Base-by-base conservation (phyloP, 2,329 filamentous ascomycete species). In the Apiospora marii region DNA sequence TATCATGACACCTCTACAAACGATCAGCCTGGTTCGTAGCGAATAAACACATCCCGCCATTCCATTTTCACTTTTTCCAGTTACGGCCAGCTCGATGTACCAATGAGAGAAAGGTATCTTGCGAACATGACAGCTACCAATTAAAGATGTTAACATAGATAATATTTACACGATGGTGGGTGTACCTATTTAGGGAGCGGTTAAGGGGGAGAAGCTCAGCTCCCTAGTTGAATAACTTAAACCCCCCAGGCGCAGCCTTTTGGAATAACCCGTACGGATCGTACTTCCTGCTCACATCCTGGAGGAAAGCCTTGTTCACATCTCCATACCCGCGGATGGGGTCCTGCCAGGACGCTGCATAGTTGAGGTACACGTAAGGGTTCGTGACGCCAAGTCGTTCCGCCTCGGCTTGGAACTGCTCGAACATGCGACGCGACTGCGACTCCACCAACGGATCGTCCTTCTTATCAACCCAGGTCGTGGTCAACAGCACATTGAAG, bases 271-370 rank as follows among this genome's bases (percentile, higher is more conserved):
- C 75, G 1, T 78, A 43, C 0, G 82, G 81, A 71, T 86, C 83
- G 48, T 84, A 85, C 69, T 82, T 82, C n/a, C 76, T 72, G 1
- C 78, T 74, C 12, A 83, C 73, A 0, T 73, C 71, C 61, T 76
- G 73, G 34, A 86, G 70, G 41, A 76, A 81, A 4, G 76, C 77
- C 53, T 84, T 73, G 24, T 84, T 87, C 1, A 79, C 77, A 1
- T 75, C 44, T 0, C 86, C 85, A 69, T 87, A 88, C 14, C 81
- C 76, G 0, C 75, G 37, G 30, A 87, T 78, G 0, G 85, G 82
- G 37, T 84, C 76, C 74, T 87, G 84, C 37, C 79, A 79, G 48
- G 78, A 76, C 12, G 81, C 80, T 0, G 85, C 85, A 70, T 88
- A 87, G 75, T 87, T 87, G 67, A 85, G 80, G 74, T 87, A 71